phyloP scores from a whole-genome alignment of 2,329 filamentous ascomycete genomes.

The Verticillium zaregamsianum region DNA sequence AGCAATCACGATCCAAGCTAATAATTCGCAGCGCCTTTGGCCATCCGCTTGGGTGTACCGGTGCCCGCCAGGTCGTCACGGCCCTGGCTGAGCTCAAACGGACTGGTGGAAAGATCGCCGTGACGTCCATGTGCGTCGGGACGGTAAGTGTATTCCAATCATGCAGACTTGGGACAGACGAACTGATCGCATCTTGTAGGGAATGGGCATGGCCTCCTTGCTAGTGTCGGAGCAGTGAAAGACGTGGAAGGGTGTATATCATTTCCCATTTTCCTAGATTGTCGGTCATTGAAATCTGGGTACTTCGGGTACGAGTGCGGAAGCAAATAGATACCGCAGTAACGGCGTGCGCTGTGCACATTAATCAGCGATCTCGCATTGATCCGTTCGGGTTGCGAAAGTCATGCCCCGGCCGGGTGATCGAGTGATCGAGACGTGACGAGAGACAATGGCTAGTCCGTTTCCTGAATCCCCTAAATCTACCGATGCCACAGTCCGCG shows the following conservation, averaged over 20 bases:
- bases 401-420: too few relatives aligned
- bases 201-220: conserved; percentile 11
- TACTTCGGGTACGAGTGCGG: too few relatives aligned
- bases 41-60: conserved; percentile 14
- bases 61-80: conserved; percentile 11
- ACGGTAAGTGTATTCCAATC: neutral
- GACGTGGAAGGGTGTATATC: neutral
- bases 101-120: conserved; percentile 1
- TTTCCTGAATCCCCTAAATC: too few relatives aligned
- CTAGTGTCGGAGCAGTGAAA: conserved; percentile 8
- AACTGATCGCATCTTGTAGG: neutral
- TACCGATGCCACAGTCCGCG: too few relatives aligned
- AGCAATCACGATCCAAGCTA: neutral
- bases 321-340: too few relatives aligned
- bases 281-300: too few relatives aligned
- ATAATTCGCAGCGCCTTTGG: conserved; percentile 8
- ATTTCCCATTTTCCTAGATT: neutral
- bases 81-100: conserved; percentile 5
- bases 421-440: too few relatives aligned
- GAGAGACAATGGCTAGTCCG: too few relatives aligned
- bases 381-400: too few relatives aligned
- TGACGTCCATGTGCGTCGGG: conserved; percentile 7
- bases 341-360: too few relatives aligned
- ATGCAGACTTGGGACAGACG: neutral
- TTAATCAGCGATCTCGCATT: too few relatives aligned